These are phyloP conservation scores for Paraphoma sp. DNA, from an alignment of 2,329 filamentous ascomycete genomes.

Conservation along the genomic window DNA sequence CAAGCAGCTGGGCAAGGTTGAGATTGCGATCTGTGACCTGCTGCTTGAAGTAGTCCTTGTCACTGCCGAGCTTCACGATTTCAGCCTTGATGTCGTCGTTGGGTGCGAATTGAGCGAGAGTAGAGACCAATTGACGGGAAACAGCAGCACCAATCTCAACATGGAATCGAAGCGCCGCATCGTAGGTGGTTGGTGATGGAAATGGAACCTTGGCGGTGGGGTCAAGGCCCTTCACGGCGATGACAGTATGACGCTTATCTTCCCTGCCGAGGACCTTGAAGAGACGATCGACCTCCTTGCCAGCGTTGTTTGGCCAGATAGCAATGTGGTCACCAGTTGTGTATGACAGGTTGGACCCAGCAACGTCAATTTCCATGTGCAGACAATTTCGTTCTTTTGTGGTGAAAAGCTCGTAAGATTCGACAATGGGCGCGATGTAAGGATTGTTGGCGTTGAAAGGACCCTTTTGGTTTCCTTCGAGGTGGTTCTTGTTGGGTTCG, in stretches of 20 bases:
- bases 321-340: constrained; percentile 98
- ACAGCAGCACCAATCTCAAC: constrained; percentile 96
- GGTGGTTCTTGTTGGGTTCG: constrained; percentile 95
- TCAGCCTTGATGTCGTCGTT: constrained; percentile 84
- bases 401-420: constrained; percentile 89
- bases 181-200: constrained; percentile 95
- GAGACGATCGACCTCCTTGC: constrained; percentile 90
- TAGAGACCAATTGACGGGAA: constrained; percentile 92
- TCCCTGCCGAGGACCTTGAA: constrained; percentile 77
- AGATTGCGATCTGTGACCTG: constrained; percentile 81
- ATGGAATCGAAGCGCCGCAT: constrained; percentile 91
- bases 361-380: constrained; percentile 93
- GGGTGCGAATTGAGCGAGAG: constrained; percentile 87
- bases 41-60: constrained; percentile 94
- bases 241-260: constrained; percentile 79
- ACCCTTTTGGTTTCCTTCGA: constrained; percentile 81
- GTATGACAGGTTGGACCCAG: constrained; percentile 87
- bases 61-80: constrained; percentile 84
- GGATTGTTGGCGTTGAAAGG: constrained; percentile 97
- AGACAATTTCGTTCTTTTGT: constrained; percentile 92
- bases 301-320: constrained; percentile 95
- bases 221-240: constrained; percentile 89
- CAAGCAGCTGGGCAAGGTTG: constrained; percentile 87
- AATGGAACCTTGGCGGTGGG: constrained; percentile 97
- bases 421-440: constrained; percentile 90